phyloP scores from a whole-genome alignment of 306 rosid species.

The Hylodesmum podocarpum region DNA sequence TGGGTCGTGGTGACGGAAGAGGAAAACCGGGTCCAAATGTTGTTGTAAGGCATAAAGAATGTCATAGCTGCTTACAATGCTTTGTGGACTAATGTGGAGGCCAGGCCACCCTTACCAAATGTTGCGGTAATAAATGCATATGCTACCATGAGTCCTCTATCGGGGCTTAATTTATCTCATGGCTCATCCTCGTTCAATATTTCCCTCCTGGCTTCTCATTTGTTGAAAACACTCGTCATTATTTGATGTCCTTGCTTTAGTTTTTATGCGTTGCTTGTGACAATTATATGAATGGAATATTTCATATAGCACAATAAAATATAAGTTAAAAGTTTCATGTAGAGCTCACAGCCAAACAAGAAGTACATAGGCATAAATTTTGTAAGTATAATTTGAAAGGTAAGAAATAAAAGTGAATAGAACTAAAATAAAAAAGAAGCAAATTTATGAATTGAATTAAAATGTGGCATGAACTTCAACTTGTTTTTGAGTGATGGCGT shows the following conservation, averaged over 20 bases:
- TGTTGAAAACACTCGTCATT: neutral
- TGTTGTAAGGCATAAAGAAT: slow-evolving; percentile 62
- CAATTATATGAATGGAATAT: too few species aligned
- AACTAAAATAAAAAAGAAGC: neutral
- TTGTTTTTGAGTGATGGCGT: too few species aligned
- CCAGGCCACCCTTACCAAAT: slow-evolving; percentile 17
- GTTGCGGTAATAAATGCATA: neutral
- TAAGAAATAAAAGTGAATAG: too few species aligned
- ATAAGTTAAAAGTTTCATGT: too few species aligned
- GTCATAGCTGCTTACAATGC: slow-evolving; percentile 55
- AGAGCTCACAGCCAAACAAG: too few species aligned
- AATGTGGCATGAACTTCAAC: neutral
- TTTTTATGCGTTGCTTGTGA: too few species aligned
- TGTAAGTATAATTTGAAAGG: too few species aligned
- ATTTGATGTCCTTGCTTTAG: neutral
- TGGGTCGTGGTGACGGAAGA: slow-evolving; percentile 60
- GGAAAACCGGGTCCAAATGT: slow-evolving; percentile 54
- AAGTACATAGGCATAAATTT: too few species aligned
- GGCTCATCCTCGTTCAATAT: slow-evolving; percentile 42
- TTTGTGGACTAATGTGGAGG: too few species aligned
- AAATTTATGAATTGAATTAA: neutral
- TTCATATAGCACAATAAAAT: too few species aligned
- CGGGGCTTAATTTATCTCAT: neutral
- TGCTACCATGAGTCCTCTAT: slow-evolving; percentile 33
- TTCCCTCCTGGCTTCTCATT: neutral